These are phyloP conservation scores for Fusarium floridanum DNA, from an alignment of 2,329 filamentous ascomycete genomes.

Conservation along the genomic window DNA sequence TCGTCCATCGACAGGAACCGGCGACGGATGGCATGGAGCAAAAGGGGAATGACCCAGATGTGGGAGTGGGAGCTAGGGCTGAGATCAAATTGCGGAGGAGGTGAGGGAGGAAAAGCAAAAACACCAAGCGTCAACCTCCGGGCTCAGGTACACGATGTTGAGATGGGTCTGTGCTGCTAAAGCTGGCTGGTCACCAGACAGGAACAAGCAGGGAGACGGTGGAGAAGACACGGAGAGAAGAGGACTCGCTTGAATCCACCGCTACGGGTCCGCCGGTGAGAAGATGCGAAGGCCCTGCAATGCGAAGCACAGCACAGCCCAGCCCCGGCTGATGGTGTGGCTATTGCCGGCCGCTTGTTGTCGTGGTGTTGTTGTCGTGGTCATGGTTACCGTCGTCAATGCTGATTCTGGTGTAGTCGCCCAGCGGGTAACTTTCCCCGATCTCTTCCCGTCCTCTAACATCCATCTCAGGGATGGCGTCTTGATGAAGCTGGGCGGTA, in stretches of 20 bases:
- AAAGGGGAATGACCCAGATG: background rate
- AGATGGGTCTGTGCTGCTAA: slow-evolving; percentile 32
- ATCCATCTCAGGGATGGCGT: background rate
- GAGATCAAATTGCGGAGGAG: slow-evolving; percentile 36
- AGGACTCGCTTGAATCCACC: slow-evolving; percentile 16
- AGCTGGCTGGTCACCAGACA: slow-evolving; percentile 35
- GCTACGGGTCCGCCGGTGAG: slow-evolving; percentile 29
- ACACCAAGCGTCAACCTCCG: slow-evolving; percentile 23
- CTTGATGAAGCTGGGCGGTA: no score
- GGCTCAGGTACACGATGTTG: slow-evolving; percentile 21
- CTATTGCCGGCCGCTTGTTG: slow-evolving; percentile 9
- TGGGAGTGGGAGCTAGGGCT: slow-evolving; percentile 32
- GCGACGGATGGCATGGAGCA: background rate
- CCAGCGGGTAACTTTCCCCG: background rate
- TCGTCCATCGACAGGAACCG: background rate
- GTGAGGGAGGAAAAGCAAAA: slow-evolving; percentile 19
- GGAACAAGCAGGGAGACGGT: slow-evolving; percentile 27
- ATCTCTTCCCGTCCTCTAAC: background rate
- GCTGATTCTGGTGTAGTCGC: background rate
- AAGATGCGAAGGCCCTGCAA: slow-evolving; percentile 1
- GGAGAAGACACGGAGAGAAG: slow-evolving; percentile 28
- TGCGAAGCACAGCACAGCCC: slow-evolving; percentile 5
- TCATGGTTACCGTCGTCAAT: background rate
- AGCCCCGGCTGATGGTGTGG: background rate
- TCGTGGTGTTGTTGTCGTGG: slow-evolving; percentile 1